These are phyloP conservation scores for Plasmopara halstedii DNA, from an alignment of 352 stramenopile species.

Conservation along the genomic window DNA sequence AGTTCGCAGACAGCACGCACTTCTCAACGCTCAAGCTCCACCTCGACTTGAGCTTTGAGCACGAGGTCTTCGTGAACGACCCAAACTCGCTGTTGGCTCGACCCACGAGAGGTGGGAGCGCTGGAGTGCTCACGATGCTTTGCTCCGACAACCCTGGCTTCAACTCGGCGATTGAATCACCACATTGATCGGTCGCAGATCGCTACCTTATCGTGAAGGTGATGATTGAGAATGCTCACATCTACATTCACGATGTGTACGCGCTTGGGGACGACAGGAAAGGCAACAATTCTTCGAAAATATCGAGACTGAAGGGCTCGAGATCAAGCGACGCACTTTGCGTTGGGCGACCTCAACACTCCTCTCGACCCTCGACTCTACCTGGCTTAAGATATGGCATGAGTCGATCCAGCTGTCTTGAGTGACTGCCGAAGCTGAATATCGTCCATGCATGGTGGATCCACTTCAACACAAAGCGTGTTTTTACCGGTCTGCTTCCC, in stretches of 20 bases:
- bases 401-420: not conserved
- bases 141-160: not conserved
- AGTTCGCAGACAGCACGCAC: not conserved
- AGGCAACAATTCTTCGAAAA: not conserved
- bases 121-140: not conserved
- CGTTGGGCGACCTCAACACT: not conserved
- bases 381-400: not conserved
- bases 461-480: not conserved
- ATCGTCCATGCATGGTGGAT: not conserved
- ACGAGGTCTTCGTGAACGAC: not conserved
- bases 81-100: not conserved
- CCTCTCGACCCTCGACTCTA: not conserved
- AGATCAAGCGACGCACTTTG: not conserved
- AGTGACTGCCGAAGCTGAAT: not conserved
- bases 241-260: not conserved
- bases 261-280: not conserved
- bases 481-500: not conserved
- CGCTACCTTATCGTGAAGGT: not conserved
- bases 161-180: not conserved
- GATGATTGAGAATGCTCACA: not conserved
- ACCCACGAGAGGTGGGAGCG: not conserved
- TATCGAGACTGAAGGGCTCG: not conserved
- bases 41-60: not conserved
- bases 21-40: not conserved
- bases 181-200: not conserved